phyloP scores from a whole-genome alignment of 2,329 filamentous ascomycete species.

The Fusarium sp. region DNA sequence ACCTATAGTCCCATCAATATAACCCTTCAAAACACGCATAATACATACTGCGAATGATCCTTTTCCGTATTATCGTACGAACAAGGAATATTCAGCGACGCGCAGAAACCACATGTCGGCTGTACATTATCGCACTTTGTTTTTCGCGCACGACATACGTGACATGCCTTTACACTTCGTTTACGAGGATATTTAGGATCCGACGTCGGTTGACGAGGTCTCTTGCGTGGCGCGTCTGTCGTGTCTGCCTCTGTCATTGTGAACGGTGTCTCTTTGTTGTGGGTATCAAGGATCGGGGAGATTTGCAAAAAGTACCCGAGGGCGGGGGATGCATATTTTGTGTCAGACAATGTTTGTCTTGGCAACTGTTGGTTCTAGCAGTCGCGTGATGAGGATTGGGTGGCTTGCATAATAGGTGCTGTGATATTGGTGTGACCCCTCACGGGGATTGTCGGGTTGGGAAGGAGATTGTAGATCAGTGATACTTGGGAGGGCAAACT shows the following conservation, averaged over 20 bases:
- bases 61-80: slow-evolving; percentile 47
- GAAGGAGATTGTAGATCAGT: slow-evolving; percentile 1
- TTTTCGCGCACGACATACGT: slow-evolving; percentile 52
- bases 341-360: background rate
- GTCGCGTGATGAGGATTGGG: background rate
- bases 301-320: slow-evolving; percentile 23
- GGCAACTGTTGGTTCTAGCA: background rate
- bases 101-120: slow-evolving; percentile 53
- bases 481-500: background rate
- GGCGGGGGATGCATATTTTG: background rate
- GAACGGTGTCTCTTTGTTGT: background rate
- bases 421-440: slow-evolving; percentile 20
- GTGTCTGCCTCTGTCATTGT: background rate
- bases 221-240: slow-evolving; percentile 19
- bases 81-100: slow-evolving; percentile 49
- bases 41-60: slow-evolving; percentile 45
- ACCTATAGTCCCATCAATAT: slow-evolving; percentile 37
- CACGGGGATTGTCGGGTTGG: slow-evolving; percentile 38
- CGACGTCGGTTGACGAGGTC: slow-evolving; percentile 27
- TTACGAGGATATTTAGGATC: slow-evolving; percentile 47
- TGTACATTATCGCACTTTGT: slow-evolving; percentile 55
- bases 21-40: accelerated
- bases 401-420: slow-evolving; percentile 7
- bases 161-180: slow-evolving; percentile 51
- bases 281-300: slow-evolving; percentile 30